Base-by-base conservation (phyloP, 805 yeast species). In the Ogataea naganishii region DNA sequence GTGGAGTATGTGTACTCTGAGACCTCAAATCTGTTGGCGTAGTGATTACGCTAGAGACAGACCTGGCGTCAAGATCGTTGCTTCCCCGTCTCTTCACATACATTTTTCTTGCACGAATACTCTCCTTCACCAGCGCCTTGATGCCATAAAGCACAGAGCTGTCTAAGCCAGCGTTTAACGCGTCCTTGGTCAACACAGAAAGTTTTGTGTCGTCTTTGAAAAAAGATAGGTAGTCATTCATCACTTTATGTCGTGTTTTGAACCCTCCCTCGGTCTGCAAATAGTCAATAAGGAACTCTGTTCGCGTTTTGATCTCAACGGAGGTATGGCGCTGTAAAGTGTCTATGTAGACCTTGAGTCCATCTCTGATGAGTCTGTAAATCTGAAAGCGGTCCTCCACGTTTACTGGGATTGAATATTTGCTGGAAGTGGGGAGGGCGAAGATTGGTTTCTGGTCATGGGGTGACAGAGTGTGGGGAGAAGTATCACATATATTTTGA, bases 41-140 rank as follows among this genome's bases (percentile, higher is more conserved):
- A n/a, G n/a, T n/a, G n/a, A n/a, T n/a, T n/a, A n/a, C n/a, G n/a
- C n/a, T n/a, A n/a, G n/a, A n/a, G n/a, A n/a, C n/a, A n/a, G n/a
- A n/a, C n/a, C n/a, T n/a, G n/a, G n/a, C n/a, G n/a, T n/a, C n/a
- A n/a, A n/a, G n/a, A n/a, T n/a, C n/a, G n/a, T n/a, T n/a, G n/a
- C n/a, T n/a, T n/a, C n/a, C n/a, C n/a, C n/a, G n/a, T 27, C 40
- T 36, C 31, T 44, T 52, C 27, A 43, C 49, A 31, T 47, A 51
- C 8, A 39, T 29, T 30, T 49, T 52, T 9, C 58, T 37, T 28
- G 41, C 34, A 18, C 47, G 43, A 11, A 44, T 47, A 23, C 49
- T 42, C 24, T 48, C 54, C 7, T 34, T 27, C 8, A 52, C 27
- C 11, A 50, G 28, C 11, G 31, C 29, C 21, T 46, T 40, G 8